phyloP scores from a whole-genome alignment of 768 basidiomycete genomes.

The Podaxis sp. region DNA sequence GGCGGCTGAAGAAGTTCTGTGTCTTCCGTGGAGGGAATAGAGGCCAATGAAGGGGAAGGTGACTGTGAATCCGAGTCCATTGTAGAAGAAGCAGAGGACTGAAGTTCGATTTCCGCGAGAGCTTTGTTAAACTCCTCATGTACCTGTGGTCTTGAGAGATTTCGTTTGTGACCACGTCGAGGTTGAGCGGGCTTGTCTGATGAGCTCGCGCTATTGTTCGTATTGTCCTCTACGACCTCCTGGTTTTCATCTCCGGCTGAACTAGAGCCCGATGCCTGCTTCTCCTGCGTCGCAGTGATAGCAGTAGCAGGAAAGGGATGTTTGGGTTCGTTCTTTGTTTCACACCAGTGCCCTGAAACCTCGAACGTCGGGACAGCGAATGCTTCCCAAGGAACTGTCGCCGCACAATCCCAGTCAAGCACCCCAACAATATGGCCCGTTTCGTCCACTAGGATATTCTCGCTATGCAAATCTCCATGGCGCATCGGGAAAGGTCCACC shows the following conservation, averaged over 20 bases:
- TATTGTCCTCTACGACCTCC: neutral
- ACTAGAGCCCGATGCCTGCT: neutral
- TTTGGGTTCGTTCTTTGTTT: conserved; percentile 23
- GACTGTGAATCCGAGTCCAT: conserved; percentile 11
- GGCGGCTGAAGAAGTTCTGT: conserved; percentile 10
- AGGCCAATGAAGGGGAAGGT: conserved; percentile 6
- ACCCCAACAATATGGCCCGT: conserved; percentile 42
- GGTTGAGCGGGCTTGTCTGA: neutral
- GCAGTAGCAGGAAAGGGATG: neutral
- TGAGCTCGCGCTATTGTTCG: neutral
- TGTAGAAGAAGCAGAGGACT: conserved; percentile 10
- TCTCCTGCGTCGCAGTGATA: neutral
- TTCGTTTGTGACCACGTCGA: conserved; percentile 11
- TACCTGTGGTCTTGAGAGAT: conserved; percentile 17
- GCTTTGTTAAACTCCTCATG: conserved; percentile 20
- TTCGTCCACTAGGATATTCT: conserved; percentile 40
- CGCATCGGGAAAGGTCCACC: conserved; percentile 42
- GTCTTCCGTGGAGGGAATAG: conserved; percentile 3
- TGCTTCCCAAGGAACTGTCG: conserved; percentile 44
- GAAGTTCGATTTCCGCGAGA: conserved; percentile 15
- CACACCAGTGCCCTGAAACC: conserved; percentile 38
- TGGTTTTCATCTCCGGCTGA: neutral
- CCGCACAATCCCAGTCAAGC: conserved; percentile 43
- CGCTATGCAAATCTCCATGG: conserved; percentile 42
- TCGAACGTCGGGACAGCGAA: conserved; percentile 43